These are phyloP conservation scores for Blepharisma stoltei DNA, from an alignment of 73 alveolate genomes.

Conservation along the genomic window DNA sequence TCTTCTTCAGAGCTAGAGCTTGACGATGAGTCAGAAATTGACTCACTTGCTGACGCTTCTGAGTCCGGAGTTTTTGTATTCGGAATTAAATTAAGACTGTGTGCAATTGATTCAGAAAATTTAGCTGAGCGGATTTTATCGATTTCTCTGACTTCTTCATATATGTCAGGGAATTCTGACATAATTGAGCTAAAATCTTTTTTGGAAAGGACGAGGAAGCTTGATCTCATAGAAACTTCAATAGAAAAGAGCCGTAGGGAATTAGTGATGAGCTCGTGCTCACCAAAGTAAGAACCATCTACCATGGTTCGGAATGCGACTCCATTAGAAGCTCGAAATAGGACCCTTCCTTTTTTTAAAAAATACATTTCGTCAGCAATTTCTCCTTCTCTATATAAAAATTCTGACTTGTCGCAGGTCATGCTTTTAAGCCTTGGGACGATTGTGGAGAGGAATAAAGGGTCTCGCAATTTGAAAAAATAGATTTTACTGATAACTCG, in stretches of 20 bases:
- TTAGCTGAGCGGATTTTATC: constrained; percentile 13
- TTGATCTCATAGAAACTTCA: background rate
- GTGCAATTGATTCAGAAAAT: background rate
- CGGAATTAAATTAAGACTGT: constrained; percentile 2
- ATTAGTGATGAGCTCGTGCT: constrained; percentile 21
- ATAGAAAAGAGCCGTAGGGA: background rate
- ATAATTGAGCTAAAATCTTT: background rate
- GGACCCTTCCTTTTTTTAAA: constrained; percentile 30
- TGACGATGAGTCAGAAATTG: background rate
- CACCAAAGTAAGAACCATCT: constrained; percentile 38
- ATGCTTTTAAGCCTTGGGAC: constrained; percentile 31
- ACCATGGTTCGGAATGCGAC: constrained; percentile 27
- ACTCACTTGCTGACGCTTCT: background rate
- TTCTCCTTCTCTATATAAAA: constrained; percentile 30
- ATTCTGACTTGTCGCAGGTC: background rate
- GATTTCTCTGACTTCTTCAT: constrained; percentile 20
- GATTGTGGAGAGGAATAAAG: constrained; percentile 16
- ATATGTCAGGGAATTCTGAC: constrained; percentile 24
- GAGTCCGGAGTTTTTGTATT: background rate
- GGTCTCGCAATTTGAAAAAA: constrained; percentile 34
- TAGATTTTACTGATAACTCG: background rate
- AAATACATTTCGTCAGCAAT: constrained; percentile 32
- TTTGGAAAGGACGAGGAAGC: constrained; percentile 22
- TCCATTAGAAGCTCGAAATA: background rate
- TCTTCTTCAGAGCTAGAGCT: no score